Evolutionary conservation across 331 rosid species (phyloP).

Genomic region (Phaseolus coccineus): DNA sequence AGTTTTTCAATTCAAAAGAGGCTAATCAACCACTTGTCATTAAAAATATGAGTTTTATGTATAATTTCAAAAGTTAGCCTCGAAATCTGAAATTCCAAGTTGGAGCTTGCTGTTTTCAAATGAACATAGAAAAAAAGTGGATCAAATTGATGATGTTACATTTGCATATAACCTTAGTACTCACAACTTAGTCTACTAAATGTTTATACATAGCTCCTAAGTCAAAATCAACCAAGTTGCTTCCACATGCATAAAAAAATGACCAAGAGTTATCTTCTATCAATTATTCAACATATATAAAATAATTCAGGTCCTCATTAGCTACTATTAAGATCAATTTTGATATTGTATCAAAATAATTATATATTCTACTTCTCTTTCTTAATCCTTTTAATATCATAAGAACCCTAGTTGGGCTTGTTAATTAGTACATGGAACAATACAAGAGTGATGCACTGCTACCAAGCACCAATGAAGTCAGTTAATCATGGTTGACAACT

Average conservation of each 20-base stretch:
- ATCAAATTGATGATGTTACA: constrained; percentile 40
- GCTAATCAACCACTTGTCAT: constrained; percentile 44
- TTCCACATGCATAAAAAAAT: constrained; percentile 31
- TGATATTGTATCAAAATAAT: not conserved
- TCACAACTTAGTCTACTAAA: constrained; percentile 33
- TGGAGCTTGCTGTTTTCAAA: constrained; percentile 40
- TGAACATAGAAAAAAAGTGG: constrained; percentile 11
- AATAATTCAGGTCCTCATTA: constrained; percentile 3
- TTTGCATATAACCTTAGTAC: constrained; percentile 6
- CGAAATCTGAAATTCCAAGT: constrained; percentile 46
- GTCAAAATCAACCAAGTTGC: constrained; percentile 37
- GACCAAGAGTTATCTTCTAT: not conserved
- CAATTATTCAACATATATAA: constrained; percentile 11
- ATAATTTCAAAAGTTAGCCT: constrained; percentile 37
- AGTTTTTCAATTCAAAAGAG: constrained; percentile 39
- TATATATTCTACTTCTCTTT: not conserved
- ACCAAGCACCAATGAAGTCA: not conserved
- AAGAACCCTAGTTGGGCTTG: not conserved
- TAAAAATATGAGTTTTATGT: not conserved
- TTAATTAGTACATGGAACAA: not conserved
- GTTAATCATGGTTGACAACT: constrained; percentile 44
- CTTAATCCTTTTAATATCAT: not conserved
- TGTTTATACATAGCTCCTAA: not conserved
- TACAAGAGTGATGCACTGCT: constrained; percentile 1
- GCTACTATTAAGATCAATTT: not conserved